Percentiles rank a stretch among this genome's conserved stretches.
Conservation (phyloP, 345 rosid species). For the Eucalyptus guilfoylei region DNA sequence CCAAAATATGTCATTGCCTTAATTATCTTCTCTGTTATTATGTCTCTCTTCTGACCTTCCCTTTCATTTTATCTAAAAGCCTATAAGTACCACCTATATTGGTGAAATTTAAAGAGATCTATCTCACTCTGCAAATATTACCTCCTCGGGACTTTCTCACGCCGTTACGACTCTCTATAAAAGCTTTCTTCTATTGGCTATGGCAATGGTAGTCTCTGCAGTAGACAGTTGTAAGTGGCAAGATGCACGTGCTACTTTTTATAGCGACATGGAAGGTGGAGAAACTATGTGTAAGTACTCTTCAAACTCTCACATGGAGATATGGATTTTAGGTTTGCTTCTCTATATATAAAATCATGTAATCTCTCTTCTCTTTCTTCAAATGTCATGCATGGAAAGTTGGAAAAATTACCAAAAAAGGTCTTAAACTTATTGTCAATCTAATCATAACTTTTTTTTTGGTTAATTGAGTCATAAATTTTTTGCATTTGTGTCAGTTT, state of each 20-base stretch:
- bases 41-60: not conserved
- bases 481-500: too few species aligned
- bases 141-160: not conserved
- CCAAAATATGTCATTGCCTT: not conserved
- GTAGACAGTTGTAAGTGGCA: conserved; percentile 1
- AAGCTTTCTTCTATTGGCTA: not conserved
- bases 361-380: not conserved
- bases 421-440: too few species aligned
- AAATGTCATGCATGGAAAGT: not conserved
- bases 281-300: conserved; percentile 33
- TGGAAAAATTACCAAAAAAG: too few species aligned
- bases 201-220: not conserved
- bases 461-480: too few species aligned
- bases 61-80: not conserved
- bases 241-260: conserved; percentile 39
- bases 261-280: conserved; percentile 25
- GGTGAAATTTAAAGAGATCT: not conserved
- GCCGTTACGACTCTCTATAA: not conserved
- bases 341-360: not conserved
- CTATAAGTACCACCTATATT: not conserved
- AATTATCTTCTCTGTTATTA: not conserved
- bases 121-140: not conserved
- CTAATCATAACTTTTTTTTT: too few species aligned
- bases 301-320: not conserved
- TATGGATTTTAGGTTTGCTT: not conserved